Evolutionary conservation across 805 yeast genomes (phyloP), one percentile per base, ranked within the genome.

Genomic region (Wickerhamiella galacta): DNA sequence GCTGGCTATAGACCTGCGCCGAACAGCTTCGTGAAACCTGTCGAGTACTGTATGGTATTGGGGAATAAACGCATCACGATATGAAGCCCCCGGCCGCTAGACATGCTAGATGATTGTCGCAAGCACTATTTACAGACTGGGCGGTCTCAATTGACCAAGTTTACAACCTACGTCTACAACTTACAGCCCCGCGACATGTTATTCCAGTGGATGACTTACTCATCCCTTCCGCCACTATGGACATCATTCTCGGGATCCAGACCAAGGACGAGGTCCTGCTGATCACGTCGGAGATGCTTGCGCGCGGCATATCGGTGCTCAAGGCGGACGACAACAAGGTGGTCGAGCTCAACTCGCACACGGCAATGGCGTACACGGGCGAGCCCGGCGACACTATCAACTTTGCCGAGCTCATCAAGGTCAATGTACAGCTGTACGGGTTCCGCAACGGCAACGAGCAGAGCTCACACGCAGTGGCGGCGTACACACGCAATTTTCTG

Each of bases 361-460:
- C 79, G 34, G 60, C 85, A 45, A 66, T 90, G 61, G 94, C 95
- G 27, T 85, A 61, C 60, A 76, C 93, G 2, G 98, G 98, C 36
- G 98, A 90, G 54, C 68, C 95, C 3, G 98, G 98, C 40, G 98
- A 90, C 53, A 80, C 95, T 5, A 82, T 76, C 5, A 90, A 85
- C 53, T 90, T 90, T 60, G 93, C 95, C 23, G 96, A 90, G 52
- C 81, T 75, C 50, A 72, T 87, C 41, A 90, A 81, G 54, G 98
- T 94, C 28, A 90, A 90, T 51, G 71, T 83, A 43, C 93, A 80
- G 54, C 66, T 90, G 38, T 76, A 79, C 54, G 70, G 79, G 27
- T 81, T 85, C 68, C 70, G 96, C 45, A 87, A 87, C 53, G 72
- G 72, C 44, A 60, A 64, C 38, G 95, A 82, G 50, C 64, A 87